Evolutionary conservation across 306 rosid species (phyloP), one percentile per base, ranked within the genome.

Genomic region (Castanea mollissima): DNA sequence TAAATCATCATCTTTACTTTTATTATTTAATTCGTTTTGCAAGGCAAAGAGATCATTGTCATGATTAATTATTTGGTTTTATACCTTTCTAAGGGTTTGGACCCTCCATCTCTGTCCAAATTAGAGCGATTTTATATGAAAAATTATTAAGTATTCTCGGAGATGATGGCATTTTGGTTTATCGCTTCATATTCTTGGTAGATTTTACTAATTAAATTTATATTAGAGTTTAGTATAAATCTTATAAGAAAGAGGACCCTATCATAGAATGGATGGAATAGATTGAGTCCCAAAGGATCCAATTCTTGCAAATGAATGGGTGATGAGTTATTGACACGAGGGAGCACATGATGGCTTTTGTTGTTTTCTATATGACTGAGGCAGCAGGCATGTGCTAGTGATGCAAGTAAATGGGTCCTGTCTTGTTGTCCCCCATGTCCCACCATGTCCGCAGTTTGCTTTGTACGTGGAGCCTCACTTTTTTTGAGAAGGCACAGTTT

Each of bases 151-250:
- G 3, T 2, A 11, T 2, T 41, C 3, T 41, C 0, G 0, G 12
- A 41, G 0, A 2, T 41, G 46, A 11, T 8, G 46, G 3, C 46
- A 41, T 41, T 41, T 41, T 2, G 46, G 46, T 41, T 8, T 8
- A 8, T 41, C 3, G 8, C 8, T 41, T 8, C 12, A 41, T 41
- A 8, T 8, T 8, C 0, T 6, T 0, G 8, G 0, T 2, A 0
- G 8, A 8, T 41, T 41, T 41, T 8, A 41, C 0, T 41, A 41
- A 41, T 41, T 41, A 41, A 41, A 41, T 41, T 8, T 1, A 2
- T 8, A 2, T 0, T 0, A 41, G 1, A 38, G 3, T 0, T 0
- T 8, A 2, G 2, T 0, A 8, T 8, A 41, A 41, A 8, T 8
- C 3, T 41, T 8, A 41, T 1, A 34, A 34, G 38, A 41, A 35